Evolutionary conservation across 495 filamentous ascomycete genomes (phyloP).

Genomic region (Amorphotheca resinae): DNA sequence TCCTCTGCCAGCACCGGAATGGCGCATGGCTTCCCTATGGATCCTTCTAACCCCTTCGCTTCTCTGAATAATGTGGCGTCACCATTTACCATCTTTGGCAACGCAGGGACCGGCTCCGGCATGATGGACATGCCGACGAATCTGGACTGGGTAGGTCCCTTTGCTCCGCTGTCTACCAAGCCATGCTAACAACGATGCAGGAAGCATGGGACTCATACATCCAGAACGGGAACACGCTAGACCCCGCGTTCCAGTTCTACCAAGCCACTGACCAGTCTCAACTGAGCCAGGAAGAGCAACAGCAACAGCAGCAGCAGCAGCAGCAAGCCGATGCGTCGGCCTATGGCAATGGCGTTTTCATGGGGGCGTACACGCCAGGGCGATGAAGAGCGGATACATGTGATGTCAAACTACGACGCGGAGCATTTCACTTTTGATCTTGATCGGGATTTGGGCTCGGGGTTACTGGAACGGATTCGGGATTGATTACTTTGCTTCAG

Average conservation of each 20-base stretch:
- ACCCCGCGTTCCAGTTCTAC: conserved; percentile 18
- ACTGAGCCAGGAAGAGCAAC: conserved; percentile 4
- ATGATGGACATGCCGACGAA: conserved; percentile 20
- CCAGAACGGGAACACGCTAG: conserved; percentile 16
- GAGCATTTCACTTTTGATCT: neutral
- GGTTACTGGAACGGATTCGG: neutral
- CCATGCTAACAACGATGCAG: conserved; percentile 5
- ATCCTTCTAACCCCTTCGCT: conserved; percentile 14
- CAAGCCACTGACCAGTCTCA: conserved; percentile 9
- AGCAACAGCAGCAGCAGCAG: conserved; percentile 1
- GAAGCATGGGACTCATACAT: conserved; percentile 23
- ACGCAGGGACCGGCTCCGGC: conserved; percentile 12
- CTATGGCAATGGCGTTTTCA: conserved; percentile 20
- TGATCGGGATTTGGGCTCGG: too few relatives aligned
- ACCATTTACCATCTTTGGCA: conserved; percentile 18
- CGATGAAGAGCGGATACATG: conserved; percentile 5
- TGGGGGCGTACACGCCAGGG: conserved; percentile 22
- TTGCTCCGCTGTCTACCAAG: neutral
- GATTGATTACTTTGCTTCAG: neutral
- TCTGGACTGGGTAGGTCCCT: conserved; percentile 19
- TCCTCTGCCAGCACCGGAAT: conserved; percentile 11
- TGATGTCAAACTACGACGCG: neutral
- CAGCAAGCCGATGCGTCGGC: neutral
- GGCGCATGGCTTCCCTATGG: conserved; percentile 14
- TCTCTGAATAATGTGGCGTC: conserved; percentile 12